Evolutionary conservation across 176 grass and related monocot species (phyloP), one percentile per base, ranked within the genome.

Genomic region (Paspalum notatum): DNA sequence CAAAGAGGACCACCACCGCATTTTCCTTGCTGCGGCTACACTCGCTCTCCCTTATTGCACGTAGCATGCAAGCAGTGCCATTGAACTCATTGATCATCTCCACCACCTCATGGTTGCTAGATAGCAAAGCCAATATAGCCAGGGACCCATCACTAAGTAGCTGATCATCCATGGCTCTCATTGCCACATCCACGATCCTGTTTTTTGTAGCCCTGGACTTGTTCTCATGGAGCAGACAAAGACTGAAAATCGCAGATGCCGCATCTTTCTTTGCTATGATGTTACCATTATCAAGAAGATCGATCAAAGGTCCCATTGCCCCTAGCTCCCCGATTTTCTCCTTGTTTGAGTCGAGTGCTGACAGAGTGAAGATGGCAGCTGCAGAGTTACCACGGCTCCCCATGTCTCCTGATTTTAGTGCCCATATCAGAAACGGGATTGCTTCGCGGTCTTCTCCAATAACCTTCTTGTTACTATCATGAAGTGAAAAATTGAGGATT

Each of bases 401-500:
- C 94, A 94, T 90, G 43, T 80, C 85, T 82, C 89, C 87, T 0
- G 66, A 75, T 67, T 90, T 90, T 70, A 97, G 74, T 53, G 91
- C 89, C 46, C 73, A 81, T 69, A 94, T 82, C 42, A 97, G 87
- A 80, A 94, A 84, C 21, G 82, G 87, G 42, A 97, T 83, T 41
- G 74, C 89, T 66, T 88, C 83, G 48, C 70, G 77, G 72, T 91
- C 83, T 53, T 97, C 87, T 81, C 85, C 94, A 60, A 97, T 76
- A 43, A 88, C 90, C 72, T 88, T 92, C 82, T 92, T 97, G 41
- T 97, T 97, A 67, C 82, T 86, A 24, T 97, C 94, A 84, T 94
- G 91, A 53, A 97, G 83, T 50, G 94, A 97, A 62, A 97, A 83
- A 54, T 97, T 97, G 18, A 97, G 85, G 68, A 97, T 90, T 62